These are phyloP conservation scores for Fusarium bactridioides DNA, from an alignment of 2,329 filamentous ascomycete species.

Conservation along the genomic window DNA sequence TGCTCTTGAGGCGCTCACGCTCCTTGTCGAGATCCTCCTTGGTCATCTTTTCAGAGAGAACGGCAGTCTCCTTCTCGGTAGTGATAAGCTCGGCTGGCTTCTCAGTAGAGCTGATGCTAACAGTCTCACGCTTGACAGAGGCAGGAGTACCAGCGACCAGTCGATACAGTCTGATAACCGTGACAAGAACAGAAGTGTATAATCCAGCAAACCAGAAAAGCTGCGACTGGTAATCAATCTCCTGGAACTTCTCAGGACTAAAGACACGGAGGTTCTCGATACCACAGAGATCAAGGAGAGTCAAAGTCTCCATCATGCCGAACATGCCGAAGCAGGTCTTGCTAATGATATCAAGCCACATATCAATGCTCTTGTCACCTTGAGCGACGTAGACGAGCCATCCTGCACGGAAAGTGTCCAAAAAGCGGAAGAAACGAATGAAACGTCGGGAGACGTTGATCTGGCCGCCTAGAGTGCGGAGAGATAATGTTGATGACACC, in stretches of 20 bases:
- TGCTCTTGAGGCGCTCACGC: constrained; percentile 46
- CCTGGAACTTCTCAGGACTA: constrained; percentile 55
- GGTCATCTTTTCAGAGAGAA: constrained; percentile 27
- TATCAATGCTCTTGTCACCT: constrained; percentile 44
- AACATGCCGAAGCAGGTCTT: constrained; percentile 72
- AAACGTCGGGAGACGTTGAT: constrained; percentile 64
- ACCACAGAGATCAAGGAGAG: constrained; percentile 62
- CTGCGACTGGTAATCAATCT: constrained; percentile 66
- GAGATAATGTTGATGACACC: constrained; percentile 44
- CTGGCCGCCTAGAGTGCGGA: constrained; percentile 49
- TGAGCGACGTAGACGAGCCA: constrained; percentile 51
- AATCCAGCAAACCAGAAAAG: constrained; percentile 75
- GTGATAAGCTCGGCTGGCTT: constrained; percentile 24
- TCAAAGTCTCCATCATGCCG: constrained; percentile 70
- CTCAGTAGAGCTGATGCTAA: constrained; percentile 40
- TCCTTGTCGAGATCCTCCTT: constrained; percentile 44
- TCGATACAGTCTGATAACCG: constrained; percentile 52
- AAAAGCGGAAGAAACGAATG: constrained; percentile 74
- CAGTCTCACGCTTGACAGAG: constrained; percentile 43
- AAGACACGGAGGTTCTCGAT: constrained; percentile 60
- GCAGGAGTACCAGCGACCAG: constrained; percentile 48
- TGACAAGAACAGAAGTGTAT: constrained; percentile 56
- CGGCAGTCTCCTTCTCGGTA: constrained; percentile 25
- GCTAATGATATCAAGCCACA: constrained; percentile 62
- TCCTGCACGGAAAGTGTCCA: constrained; percentile 65